These are phyloP conservation scores for Calycina herbarum DNA, from an alignment of 2,329 filamentous ascomycete species.

Conservation along the genomic window DNA sequence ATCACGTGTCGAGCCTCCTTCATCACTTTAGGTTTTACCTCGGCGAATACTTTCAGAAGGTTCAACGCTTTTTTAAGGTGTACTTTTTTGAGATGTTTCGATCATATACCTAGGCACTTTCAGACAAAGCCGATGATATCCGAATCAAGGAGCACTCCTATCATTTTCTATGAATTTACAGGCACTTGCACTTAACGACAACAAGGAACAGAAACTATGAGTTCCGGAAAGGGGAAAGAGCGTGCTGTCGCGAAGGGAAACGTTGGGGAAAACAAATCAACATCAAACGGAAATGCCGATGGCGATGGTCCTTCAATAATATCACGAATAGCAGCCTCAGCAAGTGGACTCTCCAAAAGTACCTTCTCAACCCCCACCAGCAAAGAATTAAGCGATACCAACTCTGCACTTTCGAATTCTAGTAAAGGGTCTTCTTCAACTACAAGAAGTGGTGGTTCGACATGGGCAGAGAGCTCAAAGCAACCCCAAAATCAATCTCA, in stretches of 20 bases:
- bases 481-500: conserved; percentile 16
- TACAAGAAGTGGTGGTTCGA: conserved; percentile 19
- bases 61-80: too few species aligned
- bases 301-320: conserved; percentile 24
- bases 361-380: conserved; percentile 32
- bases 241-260: conserved; percentile 20
- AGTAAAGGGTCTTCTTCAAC: conserved; percentile 28
- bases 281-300: conserved; percentile 11
- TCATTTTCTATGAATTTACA: not conserved
- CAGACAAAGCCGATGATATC: not conserved
- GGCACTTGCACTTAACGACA: too few species aligned
- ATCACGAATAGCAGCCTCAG: conserved; percentile 37
- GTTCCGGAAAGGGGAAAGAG: conserved; percentile 14
- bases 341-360: conserved; percentile 38
- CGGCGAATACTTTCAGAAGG: too few species aligned
- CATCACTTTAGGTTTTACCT: too few species aligned
- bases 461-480: conserved; percentile 28
- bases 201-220: conserved; percentile 2
- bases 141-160: not conserved
- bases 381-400: conserved; percentile 27
- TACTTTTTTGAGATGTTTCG: too few species aligned
- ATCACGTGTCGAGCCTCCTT: too few species aligned
- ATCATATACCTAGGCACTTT: too few species aligned
- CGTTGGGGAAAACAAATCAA: conserved; percentile 23
- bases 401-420: conserved; percentile 29